phyloP scores from a whole-genome alignment of 1,284 basidiomycete genomes.

The Ceratobasidium sp. region DNA sequence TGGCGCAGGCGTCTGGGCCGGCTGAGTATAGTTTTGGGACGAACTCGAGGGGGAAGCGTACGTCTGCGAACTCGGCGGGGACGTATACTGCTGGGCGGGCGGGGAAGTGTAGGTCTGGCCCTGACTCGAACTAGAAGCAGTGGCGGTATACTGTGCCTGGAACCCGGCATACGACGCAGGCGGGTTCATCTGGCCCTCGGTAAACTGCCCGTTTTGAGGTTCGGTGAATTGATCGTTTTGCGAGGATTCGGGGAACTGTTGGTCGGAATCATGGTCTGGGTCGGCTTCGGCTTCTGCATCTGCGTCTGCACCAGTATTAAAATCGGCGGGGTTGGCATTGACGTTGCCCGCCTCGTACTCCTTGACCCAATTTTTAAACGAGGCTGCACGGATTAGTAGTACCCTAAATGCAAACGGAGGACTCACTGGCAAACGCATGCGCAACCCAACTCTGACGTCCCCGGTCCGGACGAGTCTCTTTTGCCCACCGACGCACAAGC shows the following conservation, averaged over 20 bases:
- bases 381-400: not conserved
- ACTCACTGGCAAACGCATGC: conserved; percentile 31
- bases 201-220: no score
- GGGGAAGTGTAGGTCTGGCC: not conserved
- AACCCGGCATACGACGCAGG: no score
- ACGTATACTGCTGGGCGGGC: not conserved
- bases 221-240: no score
- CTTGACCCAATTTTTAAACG: conserved; percentile 32
- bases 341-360: conserved; percentile 26
- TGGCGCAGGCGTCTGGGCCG: no score
- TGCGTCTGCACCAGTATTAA: not conserved
- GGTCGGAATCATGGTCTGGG: conserved; percentile 12
- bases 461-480: conserved; percentile 25
- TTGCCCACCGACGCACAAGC: conserved; percentile 23
- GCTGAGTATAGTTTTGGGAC: no score
- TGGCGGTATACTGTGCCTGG: no score
- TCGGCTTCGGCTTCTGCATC: conserved; percentile 29
- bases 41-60: no score
- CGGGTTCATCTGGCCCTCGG: no score
- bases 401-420: not conserved
- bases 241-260: no score
- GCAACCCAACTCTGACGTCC: conserved; percentile 31
- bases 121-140: no score
- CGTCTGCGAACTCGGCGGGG: no score
- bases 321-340: conserved; percentile 22